Percentiles rank a stretch among this genome's conserved stretches.
Conservation (phyloP, 129 eudicot genomes). For the Glebionis coronaria region DNA sequence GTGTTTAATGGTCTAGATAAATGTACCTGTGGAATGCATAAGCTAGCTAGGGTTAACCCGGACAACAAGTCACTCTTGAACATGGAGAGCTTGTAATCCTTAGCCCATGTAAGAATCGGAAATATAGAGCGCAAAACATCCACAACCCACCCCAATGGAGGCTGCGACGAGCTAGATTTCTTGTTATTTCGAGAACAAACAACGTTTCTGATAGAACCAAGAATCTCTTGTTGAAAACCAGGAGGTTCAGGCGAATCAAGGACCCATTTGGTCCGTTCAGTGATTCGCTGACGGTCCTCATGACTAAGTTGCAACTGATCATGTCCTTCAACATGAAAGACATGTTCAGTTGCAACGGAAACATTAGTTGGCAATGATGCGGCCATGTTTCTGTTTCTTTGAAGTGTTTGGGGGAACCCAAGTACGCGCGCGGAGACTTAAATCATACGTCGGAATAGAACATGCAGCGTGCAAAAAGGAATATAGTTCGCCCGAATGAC, state of each 20-base stretch:
- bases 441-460: constrained; percentile 25
- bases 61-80: constrained; percentile 59
- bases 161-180: constrained; percentile 22
- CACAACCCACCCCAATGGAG: constrained; percentile 28
- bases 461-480: constrained; percentile 17
- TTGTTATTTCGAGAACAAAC: constrained; percentile 34
- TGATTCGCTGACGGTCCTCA: constrained; percentile 36
- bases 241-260: constrained; percentile 71
- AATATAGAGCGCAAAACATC: constrained; percentile 36
- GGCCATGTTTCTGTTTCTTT: constrained; percentile 39
- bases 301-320: constrained; percentile 37
- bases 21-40: constrained; percentile 66
- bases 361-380: constrained; percentile 32
- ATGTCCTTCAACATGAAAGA: constrained; percentile 30
- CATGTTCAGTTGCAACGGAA: constrained; percentile 31
- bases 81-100: constrained; percentile 44
- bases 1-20: neutral
- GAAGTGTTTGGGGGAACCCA: constrained; percentile 67
- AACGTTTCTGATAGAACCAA: constrained; percentile 36
- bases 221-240: constrained; percentile 40
- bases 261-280: constrained; percentile 57
- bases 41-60: constrained; percentile 67
- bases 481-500: constrained; percentile 12
- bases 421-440: constrained; percentile 24
- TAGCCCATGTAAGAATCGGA: constrained; percentile 54